phyloP scores from a whole-genome alignment of 108 stramenopile species.

The Nitzschia putrida region DNA sequence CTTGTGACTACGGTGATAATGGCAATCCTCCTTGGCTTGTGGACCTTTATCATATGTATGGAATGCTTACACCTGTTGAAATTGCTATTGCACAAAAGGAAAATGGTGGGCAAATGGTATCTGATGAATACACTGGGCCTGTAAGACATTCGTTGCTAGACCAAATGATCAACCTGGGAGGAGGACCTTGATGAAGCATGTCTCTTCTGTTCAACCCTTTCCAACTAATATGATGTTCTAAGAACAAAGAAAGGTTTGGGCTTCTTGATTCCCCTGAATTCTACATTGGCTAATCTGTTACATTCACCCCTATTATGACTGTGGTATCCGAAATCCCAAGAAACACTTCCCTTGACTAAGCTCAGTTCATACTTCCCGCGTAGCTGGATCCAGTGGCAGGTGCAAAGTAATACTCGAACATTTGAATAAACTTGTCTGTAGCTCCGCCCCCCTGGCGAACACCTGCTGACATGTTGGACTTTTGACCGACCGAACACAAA shows the following conservation, averaged over 20 bases:
- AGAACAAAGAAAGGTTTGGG: no score
- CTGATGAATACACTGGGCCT: background rate
- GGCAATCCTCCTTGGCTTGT: slow-evolving; percentile 33
- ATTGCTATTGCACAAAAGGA: slow-evolving; percentile 11
- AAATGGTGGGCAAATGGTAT: slow-evolving; percentile 3
- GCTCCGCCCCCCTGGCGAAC: background rate
- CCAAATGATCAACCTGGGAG: slow-evolving; percentile 30
- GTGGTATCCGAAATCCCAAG: no score
- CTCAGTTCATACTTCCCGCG: background rate
- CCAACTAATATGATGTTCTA: no score
- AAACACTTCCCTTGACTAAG: no score
- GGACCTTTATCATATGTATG: slow-evolving; percentile 27
- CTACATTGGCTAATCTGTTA: no score
- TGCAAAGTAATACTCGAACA: slow-evolving; percentile 30
- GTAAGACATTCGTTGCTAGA: slow-evolving; percentile 11
- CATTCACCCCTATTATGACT: no score
- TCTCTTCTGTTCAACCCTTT: no score
- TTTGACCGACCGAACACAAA: background rate
- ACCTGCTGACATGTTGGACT: background rate
- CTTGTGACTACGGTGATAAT: slow-evolving; percentile 29
- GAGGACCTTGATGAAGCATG: background rate
- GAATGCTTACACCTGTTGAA: slow-evolving; percentile 24
- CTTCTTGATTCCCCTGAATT: no score
- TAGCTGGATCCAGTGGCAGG: slow-evolving; percentile 3
- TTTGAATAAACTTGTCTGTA: slow-evolving; percentile 19